phyloP scores from a whole-genome alignment of 2,329 filamentous ascomycete genomes.

The Venturia carpophila region DNA sequence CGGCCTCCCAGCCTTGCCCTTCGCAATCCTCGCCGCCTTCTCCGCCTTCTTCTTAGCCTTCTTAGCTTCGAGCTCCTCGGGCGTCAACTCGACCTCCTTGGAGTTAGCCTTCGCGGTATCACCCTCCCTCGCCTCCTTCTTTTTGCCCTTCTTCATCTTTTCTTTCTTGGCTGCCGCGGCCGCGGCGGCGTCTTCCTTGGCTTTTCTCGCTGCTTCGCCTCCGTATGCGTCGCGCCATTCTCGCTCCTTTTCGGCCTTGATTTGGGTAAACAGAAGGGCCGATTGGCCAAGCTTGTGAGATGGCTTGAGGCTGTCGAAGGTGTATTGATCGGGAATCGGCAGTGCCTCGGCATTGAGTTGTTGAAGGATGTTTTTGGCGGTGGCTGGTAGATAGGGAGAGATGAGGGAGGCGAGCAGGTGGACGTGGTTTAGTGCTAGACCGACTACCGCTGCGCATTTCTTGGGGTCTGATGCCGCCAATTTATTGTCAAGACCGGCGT shows the following conservation, averaged over 20 bases:
- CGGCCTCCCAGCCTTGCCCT: slow-evolving; percentile 51
- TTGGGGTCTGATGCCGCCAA: slow-evolving; percentile 53
- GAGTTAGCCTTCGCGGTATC: slow-evolving; percentile 27
- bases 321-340: slow-evolving; percentile 49
- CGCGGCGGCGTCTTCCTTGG: slow-evolving; percentile 61
- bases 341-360: slow-evolving; percentile 59
- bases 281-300: slow-evolving; percentile 78
- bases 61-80: slow-evolving; percentile 64
- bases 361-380: slow-evolving; percentile 62
- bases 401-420: slow-evolving; percentile 73
- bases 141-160: slow-evolving; percentile 50
- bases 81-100: slow-evolving; percentile 47
- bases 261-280: slow-evolving; percentile 72
- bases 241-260: slow-evolving; percentile 71
- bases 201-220: slow-evolving; percentile 56
- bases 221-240: slow-evolving; percentile 76
- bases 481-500: slow-evolving; percentile 54
- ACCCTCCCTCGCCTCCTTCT: slow-evolving; percentile 26
- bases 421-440: slow-evolving; percentile 74
- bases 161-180: slow-evolving; percentile 43
- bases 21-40: slow-evolving; percentile 35
- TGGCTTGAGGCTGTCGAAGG: slow-evolving; percentile 38
- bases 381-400: slow-evolving; percentile 79
- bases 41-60: slow-evolving; percentile 54
- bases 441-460: slow-evolving; percentile 56